A percentile compares a stretch with the other conserved stretches of the same genome.
phyloP scores from a whole-genome alignment of 352 stramenopile genomes.

The Thalassiosira sp. region DNA sequence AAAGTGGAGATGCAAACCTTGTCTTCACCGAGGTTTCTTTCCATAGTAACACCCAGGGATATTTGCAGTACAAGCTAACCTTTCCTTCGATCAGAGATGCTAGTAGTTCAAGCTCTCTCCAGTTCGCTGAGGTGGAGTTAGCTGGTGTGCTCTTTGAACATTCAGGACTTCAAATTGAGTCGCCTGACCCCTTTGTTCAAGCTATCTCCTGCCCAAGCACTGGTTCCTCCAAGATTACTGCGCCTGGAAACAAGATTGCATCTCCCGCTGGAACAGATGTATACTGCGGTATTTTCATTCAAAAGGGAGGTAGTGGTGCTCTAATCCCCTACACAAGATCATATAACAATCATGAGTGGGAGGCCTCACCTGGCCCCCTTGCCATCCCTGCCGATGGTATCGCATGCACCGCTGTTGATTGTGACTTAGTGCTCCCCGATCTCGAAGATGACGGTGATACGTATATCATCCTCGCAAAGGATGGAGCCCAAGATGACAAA shows the following conservation, averaged over 20 bases:
- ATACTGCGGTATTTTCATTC: constrained; percentile 53
- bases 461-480: constrained; percentile 56
- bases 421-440: constrained; percentile 1
- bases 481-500: constrained; percentile 16
- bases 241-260: constrained; percentile 15
- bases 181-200: constrained; percentile 6
- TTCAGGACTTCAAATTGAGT: not conserved
- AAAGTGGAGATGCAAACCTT: constrained; percentile 25
- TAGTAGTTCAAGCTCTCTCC: constrained; percentile 15
- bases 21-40: constrained; percentile 12
- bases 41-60: constrained; percentile 6
- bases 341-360: constrained; percentile 67
- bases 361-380: constrained; percentile 47
- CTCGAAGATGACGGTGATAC: constrained; percentile 38
- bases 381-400: constrained; percentile 28
- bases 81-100: constrained; percentile 18
- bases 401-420: constrained; percentile 5
- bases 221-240: constrained; percentile 7
- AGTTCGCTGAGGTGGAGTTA: constrained; percentile 32
- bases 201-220: not conserved
- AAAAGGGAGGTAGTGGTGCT: constrained; percentile 16
- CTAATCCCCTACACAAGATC: constrained; percentile 66
- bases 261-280: constrained; percentile 11
- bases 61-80: constrained; percentile 27
- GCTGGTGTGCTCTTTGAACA: constrained; percentile 14